Evolutionary conservation across 1,284 basidiomycete species (phyloP), one percentile per base, ranked within the genome.

Genomic region (Cryptococcus sp.): DNA sequence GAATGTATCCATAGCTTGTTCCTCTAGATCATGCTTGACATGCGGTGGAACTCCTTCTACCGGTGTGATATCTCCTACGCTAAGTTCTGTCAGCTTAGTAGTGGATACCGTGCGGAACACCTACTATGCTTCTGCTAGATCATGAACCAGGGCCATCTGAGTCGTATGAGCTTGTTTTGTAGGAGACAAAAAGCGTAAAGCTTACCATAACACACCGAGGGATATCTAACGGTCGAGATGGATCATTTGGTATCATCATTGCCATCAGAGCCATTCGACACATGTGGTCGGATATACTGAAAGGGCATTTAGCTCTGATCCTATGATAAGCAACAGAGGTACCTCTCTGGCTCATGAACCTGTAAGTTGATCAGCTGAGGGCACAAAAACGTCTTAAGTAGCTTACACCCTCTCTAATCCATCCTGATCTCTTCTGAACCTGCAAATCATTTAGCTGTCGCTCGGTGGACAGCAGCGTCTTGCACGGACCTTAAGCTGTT

Each of bases 91-190:
- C 53, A 51, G 55, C 50, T 15, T 46, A 23, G n/a, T n/a, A n/a
- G n/a, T n/a, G n/a, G n/a, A n/a, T n/a, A n/a, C n/a, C n/a, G n/a
- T n/a, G n/a, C n/a, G n/a, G n/a, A n/a, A n/a, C n/a, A n/a, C n/a
- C n/a, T n/a, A n/a, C 74, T 95, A 90, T 0, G 95, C 95, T 76
- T 98, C 95, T 10, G 95, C 95, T 10, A 98, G 83, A 76, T 98
- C 95, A 68, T 98, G 95, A 5, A 97, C 90, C 15, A 97, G 70
- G 13, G 86, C 86, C 82, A 97, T 95, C 60, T 61, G 56, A 45
- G 37, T 41, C 42, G 37, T 42, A 37, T 57, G 43, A 62, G 58
- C 23, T 23, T 23, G n/a, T n/a, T n/a, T n/a, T n/a, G n/a, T 8
- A 33, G 13, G 15, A 13, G 41, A 33, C 15, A 55, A 37, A 35